Percentiles rank a stretch among this genome's conserved stretches.
Conservation (phyloP, 352 stramenopile genomes). For the Phytophthora pisi region DNA sequence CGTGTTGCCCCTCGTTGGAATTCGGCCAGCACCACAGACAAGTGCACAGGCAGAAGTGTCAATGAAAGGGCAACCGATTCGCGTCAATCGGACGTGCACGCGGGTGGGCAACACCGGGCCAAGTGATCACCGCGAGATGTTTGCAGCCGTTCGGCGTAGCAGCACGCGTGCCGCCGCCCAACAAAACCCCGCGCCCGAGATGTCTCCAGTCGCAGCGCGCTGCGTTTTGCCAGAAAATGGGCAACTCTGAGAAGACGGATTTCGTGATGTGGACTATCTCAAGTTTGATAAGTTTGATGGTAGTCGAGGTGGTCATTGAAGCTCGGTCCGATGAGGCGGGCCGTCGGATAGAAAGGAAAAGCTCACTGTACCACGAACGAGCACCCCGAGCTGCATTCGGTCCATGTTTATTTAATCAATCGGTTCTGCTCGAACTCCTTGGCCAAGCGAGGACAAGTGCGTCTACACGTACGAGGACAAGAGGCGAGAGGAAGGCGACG, state of each 20-base stretch:
- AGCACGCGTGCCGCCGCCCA: slow-evolving; percentile 20
- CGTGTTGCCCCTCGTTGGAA: slow-evolving; percentile 1
- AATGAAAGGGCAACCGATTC: not conserved
- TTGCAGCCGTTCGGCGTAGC: slow-evolving; percentile 16
- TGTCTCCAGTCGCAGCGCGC: slow-evolving; percentile 15
- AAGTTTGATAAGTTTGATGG: not conserved
- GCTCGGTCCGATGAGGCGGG: slow-evolving; percentile 9
- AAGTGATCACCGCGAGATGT: slow-evolving; percentile 10
- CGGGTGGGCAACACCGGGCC: not conserved
- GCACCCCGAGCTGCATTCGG: not conserved
- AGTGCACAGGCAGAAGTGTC: not conserved
- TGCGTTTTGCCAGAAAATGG: slow-evolving; percentile 5
- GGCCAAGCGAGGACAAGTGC: too few species aligned
- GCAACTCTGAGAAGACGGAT: slow-evolving; percentile 12
- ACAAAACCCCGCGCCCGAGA: slow-evolving; percentile 9
- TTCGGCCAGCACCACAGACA: slow-evolving; percentile 7
- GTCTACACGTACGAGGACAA: too few species aligned
- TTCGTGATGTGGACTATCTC: slow-evolving; percentile 10
- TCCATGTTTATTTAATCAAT: not conserved
- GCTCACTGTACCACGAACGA: not conserved
- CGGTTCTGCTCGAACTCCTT: not conserved
- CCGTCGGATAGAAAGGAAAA: slow-evolving; percentile 12
- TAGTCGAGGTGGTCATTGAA: slow-evolving; percentile 13
- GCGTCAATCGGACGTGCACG: not conserved
- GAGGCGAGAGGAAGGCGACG: too few species aligned